Base-by-base conservation (phyloP, 2,329 filamentous ascomycete species). In the Arthrobotrys musiformis region DNA sequence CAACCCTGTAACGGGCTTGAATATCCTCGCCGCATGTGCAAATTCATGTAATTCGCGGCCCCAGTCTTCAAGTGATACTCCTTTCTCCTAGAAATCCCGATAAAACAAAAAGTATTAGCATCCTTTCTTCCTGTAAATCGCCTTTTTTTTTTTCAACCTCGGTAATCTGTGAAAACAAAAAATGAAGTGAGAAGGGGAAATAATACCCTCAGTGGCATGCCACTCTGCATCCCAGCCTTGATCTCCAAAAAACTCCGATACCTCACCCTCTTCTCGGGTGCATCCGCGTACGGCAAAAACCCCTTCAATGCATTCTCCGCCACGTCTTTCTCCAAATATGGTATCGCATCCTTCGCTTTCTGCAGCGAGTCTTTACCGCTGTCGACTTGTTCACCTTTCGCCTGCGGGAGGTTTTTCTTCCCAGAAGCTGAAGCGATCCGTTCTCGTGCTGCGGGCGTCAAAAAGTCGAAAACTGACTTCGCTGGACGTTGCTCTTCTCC, bases 401-500 rank as follows among this genome's bases (percentile, higher is more conserved):
- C 95, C 6, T 89, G 89, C 0, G 95, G 95, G 1, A 99, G 87
- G 81, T 94, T 89, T 1, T 84, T 84, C 70, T 90, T 93, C 0
- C 94, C 94, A 1, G 93, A 93, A 0, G 90, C 90, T 9, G 89
- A 87, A 2, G 88, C 93, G 50, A 99, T 87, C 26, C 90, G 89
- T 62, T 94, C 91, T 78, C 95, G 90, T 2, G 92, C 89, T 35
- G 91, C 88, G 0, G 92, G 87, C 0, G 92, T 92, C 79, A 99
- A 87, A 83, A 92, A 99, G 84, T 98, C 94, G 83, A 98, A 99
- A 1, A 99, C 90, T 0, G 95, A 98, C 84, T 98, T 97, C 0
- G 93, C 93, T 0, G 94, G 94, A 0, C 98, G 85, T 37, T 89
- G 88, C 42, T 89, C 86, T 84, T 97, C 94, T 37, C 94, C 94